Percentiles rank a stretch among this genome's conserved stretches.
These are phyloP conservation scores for Phytophthora colocasiae DNA, from an alignment of 352 stramenopile species.

Conservation along the genomic window DNA sequence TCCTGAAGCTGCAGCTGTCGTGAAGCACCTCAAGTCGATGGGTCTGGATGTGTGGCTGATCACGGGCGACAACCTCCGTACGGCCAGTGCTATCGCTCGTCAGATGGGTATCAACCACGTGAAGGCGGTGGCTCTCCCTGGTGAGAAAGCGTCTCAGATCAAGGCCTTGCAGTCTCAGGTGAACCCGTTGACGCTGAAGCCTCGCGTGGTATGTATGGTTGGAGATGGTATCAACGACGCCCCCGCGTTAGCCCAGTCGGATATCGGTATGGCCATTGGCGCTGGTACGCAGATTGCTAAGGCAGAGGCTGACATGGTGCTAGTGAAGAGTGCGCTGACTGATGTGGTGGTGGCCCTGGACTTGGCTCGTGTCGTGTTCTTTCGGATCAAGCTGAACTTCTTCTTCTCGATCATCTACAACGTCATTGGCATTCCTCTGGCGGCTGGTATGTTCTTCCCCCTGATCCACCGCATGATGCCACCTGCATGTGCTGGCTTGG, in stretches of 20 bases:
- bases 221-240: constrained; percentile 97
- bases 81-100: constrained; percentile 88
- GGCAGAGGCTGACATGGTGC: constrained; percentile 88
- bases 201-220: constrained; percentile 92
- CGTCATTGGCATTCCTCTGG: constrained; percentile 81
- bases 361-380: constrained; percentile 82
- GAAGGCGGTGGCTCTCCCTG: constrained; percentile 90
- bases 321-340: constrained; percentile 86
- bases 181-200: constrained; percentile 73
- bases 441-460: constrained; percentile 85
- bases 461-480: constrained; percentile 87
- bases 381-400: constrained; percentile 88
- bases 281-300: constrained; percentile 92
- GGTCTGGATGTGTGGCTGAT: constrained; percentile 88
- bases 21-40: constrained; percentile 83
- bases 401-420: constrained; percentile 92
- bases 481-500: constrained; percentile 82
- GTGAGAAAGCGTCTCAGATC: constrained; percentile 95
- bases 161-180: constrained; percentile 78
- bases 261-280: constrained; percentile 94
- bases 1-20: constrained; percentile 73
- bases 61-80: constrained; percentile 94
- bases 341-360: constrained; percentile 89
- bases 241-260: constrained; percentile 90
- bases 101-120: constrained; percentile 92